These are phyloP conservation scores for Pseudogymnoascus destructans DNA, from an alignment of 2,329 filamentous ascomycete species.

Conservation along the genomic window DNA sequence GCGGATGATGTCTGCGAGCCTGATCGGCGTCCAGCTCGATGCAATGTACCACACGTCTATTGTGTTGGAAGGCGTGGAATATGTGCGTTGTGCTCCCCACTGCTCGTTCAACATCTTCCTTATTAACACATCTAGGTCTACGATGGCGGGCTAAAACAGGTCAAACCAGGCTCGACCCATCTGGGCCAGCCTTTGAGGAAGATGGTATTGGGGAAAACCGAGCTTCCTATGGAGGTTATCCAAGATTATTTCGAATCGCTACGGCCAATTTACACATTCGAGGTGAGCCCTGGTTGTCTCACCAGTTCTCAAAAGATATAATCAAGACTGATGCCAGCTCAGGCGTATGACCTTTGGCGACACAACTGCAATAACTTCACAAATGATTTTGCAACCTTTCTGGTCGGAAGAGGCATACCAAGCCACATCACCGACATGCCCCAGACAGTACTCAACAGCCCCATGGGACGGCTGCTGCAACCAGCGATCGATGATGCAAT, in stretches of 20 bases:
- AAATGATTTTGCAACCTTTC: slow-evolving; percentile 80
- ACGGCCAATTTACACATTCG: slow-evolving; percentile 66
- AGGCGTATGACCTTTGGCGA: slow-evolving; percentile 77
- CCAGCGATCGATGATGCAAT: slow-evolving; percentile 59
- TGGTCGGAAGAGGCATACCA: slow-evolving; percentile 80
- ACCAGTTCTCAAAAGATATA: not conserved
- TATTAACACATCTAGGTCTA: slow-evolving; percentile 37
- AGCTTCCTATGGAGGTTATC: slow-evolving; percentile 68
- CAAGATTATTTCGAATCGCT: slow-evolving; percentile 79
- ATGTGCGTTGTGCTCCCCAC: slow-evolving; percentile 31
- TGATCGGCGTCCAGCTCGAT: slow-evolving; percentile 63
- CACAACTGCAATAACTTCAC: slow-evolving; percentile 99
- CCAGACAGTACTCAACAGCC: slow-evolving; percentile 70
- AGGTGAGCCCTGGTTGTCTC: slow-evolving; percentile 34
- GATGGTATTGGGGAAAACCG: slow-evolving; percentile 61
- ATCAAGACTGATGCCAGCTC: slow-evolving; percentile 9
- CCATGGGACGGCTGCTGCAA: slow-evolving; percentile 76
- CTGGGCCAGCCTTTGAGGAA: slow-evolving; percentile 72
- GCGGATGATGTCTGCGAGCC: slow-evolving; percentile 36
- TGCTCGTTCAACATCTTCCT: slow-evolving; percentile 22
- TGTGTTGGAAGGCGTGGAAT: slow-evolving; percentile 72
- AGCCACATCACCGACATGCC: slow-evolving; percentile 76
- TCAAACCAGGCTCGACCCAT: slow-evolving; percentile 70
- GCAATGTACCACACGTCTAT: slow-evolving; percentile 93
- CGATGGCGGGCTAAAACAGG: slow-evolving; percentile 74